Conservation (phyloP, 2,329 filamentous ascomycete species). For the Cytospora chrysosperma region DNA sequence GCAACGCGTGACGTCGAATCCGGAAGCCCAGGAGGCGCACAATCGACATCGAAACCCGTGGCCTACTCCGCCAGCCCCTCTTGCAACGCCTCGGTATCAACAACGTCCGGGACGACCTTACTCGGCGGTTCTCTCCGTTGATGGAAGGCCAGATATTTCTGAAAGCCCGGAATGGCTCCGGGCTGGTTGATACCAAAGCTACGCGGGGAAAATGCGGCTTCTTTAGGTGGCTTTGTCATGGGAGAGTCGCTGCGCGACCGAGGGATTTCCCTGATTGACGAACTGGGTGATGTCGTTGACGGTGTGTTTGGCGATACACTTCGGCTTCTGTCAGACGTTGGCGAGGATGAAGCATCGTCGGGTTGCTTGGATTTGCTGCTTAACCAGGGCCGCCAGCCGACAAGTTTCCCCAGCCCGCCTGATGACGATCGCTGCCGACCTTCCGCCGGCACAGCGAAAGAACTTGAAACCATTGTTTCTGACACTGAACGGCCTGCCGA, state of each 20-base stretch:
- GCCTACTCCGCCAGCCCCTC: constrained; percentile 54
- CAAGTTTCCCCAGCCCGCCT: constrained; percentile 42
- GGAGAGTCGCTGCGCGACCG: background rate
- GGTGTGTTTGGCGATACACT: constrained; percentile 17
- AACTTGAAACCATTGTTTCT: constrained; percentile 2
- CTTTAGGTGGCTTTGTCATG: constrained; percentile 12
- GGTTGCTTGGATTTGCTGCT: constrained; percentile 19
- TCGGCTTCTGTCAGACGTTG: constrained; percentile 14
- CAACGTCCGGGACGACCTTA: constrained; percentile 54
- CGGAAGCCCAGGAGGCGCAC: background rate
- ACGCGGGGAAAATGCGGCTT: constrained; percentile 18
- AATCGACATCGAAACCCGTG: background rate
- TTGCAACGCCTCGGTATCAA: constrained; percentile 60
- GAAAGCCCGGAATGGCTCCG: constrained; percentile 71
- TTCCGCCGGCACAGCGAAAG: constrained; percentile 2
- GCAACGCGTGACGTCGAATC: background rate
- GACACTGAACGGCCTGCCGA: constrained; percentile 22
- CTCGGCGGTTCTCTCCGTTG: constrained; percentile 53
- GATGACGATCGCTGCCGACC: constrained; percentile 23
- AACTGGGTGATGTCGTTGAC: constrained; percentile 17
- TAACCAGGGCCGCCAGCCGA: constrained; percentile 51
- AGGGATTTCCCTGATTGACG: constrained; percentile 16
- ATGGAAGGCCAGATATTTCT: constrained; percentile 51
- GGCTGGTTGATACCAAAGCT: constrained; percentile 70
- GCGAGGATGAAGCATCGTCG: constrained; percentile 5